These are phyloP conservation scores for Yarrowia sp. DNA, from an alignment of 805 yeast species.

Conservation along the genomic window DNA sequence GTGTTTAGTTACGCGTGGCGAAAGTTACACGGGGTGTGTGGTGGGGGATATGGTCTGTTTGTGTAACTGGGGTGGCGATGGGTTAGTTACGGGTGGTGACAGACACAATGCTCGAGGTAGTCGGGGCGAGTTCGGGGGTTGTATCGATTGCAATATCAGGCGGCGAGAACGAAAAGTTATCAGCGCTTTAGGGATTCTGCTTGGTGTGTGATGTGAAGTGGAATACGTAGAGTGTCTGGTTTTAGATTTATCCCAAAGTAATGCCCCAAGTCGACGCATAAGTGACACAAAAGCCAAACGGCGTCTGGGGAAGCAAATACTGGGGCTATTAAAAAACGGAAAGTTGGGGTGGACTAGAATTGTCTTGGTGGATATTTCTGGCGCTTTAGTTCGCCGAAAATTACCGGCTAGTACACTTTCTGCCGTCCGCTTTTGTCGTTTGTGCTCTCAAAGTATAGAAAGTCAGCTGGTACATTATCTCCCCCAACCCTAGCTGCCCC, in stretches of 20 bases:
- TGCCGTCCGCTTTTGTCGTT: not conserved
- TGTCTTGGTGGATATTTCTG: not conserved
- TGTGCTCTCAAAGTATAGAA: conserved; percentile 10
- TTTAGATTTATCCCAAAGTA: conserved; percentile 8
- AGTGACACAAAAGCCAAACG: not conserved
- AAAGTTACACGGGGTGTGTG: conserved; percentile 21
- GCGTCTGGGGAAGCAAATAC: not conserved
- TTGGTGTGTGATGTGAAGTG: conserved; percentile 6
- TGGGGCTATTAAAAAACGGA: not conserved
- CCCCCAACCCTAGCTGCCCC: conserved; percentile 12
- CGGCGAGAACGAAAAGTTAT: not conserved
- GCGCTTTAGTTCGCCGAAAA: no score
- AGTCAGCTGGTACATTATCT: conserved; percentile 3
- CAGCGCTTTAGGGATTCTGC: not conserved
- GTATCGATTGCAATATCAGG: not conserved
- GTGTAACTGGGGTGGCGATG: conserved; percentile 4
- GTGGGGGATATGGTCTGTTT: not conserved
- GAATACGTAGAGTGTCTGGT: conserved; percentile 4
- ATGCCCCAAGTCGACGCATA: conserved; percentile 14
- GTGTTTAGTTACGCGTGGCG: conserved; percentile 10
- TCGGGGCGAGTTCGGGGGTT: not conserved
- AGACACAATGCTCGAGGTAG: not conserved
- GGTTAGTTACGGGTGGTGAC: not conserved
- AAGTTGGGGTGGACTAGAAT: not conserved
- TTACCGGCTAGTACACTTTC: no score